A percentile compares a stretch with the other conserved stretches of the same genome.
These are phyloP conservation scores for Schwanniomyces etchellsii DNA, from an alignment of 1,139 yeast genomes.

Conservation along the genomic window DNA sequence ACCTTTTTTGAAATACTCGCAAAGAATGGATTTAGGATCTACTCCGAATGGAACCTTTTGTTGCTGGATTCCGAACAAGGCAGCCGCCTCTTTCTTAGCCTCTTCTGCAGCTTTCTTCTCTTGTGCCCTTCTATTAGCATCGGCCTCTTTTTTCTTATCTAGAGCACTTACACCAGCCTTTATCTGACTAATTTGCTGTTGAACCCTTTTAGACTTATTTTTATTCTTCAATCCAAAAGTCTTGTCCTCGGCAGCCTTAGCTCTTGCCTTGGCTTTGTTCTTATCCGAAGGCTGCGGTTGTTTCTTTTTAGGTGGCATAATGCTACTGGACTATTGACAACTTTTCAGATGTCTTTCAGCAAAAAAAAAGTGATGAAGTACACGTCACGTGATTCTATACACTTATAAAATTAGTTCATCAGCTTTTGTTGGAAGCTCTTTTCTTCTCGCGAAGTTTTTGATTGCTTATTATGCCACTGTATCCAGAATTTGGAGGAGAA, in stretches of 20 bases:
- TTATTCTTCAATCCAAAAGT: constrained; percentile 94
- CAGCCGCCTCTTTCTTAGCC: constrained; percentile 83
- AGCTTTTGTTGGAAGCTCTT: neutral
- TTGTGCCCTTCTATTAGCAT: constrained; percentile 66
- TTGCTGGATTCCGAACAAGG: constrained; percentile 62
- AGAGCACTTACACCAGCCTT: constrained; percentile 57
- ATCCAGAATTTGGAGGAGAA: neutral
- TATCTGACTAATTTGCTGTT: constrained; percentile 76
- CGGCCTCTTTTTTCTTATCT: constrained; percentile 71
- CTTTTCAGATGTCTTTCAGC: constrained; percentile 2
- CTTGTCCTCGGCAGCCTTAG: constrained; percentile 74
- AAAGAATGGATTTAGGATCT: constrained; percentile 90
- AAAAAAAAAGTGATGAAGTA: constrained; percentile 1
- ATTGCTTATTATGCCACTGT: neutral
- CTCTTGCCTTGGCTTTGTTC: constrained; percentile 65
- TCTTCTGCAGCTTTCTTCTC: constrained; percentile 90
- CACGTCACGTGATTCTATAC: neutral
- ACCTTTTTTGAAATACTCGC: constrained; percentile 89
- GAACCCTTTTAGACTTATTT: constrained; percentile 89
- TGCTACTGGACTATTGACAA: constrained; percentile 4
- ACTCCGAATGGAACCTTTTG: constrained; percentile 97
- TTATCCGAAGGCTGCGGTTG: constrained; percentile 50
- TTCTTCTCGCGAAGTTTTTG: neutral
- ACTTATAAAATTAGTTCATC: no score
- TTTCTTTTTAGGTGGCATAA: constrained; percentile 73